phyloP scores from a whole-genome alignment of 1,284 basidiomycete species.

The Sphaerobolus stellatus region DNA sequence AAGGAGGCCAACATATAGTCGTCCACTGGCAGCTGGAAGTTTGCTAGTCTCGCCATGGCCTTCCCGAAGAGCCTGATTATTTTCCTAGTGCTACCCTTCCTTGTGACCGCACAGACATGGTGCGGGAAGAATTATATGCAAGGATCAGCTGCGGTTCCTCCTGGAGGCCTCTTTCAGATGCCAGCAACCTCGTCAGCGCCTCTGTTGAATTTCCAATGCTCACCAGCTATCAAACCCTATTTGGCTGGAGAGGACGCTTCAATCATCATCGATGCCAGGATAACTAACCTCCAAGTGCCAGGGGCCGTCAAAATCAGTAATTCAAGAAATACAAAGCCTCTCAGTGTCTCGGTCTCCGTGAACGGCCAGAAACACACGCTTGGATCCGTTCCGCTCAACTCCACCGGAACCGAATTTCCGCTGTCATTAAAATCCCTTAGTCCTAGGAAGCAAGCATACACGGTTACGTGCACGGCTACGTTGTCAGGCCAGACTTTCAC shows the following conservation, averaged over 20 bases:
- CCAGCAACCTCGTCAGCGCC: slow-evolving; percentile 47
- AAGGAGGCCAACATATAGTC: too few species aligned
- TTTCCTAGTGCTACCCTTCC: background rate
- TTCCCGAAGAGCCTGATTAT: background rate
- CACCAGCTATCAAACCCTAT: slow-evolving; percentile 67
- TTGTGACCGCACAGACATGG: slow-evolving; percentile 33
- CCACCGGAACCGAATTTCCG: slow-evolving; percentile 47
- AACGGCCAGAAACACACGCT: slow-evolving; percentile 41
- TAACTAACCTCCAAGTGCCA: slow-evolving; percentile 49
- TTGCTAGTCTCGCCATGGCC: background rate
- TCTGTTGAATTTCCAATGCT: slow-evolving; percentile 67
- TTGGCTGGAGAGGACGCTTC: slow-evolving; percentile 49
- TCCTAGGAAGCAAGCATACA: slow-evolving; percentile 47
- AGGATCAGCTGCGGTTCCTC: slow-evolving; percentile 48
- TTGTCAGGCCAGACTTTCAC: slow-evolving; percentile 44
- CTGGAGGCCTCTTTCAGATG: slow-evolving; percentile 59
- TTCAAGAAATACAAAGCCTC: slow-evolving; percentile 7
- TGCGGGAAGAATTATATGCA: slow-evolving; percentile 67
- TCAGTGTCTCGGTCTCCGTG: slow-evolving; percentile 44
- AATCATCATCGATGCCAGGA: slow-evolving; percentile 58
- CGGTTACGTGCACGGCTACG: slow-evolving; percentile 52
- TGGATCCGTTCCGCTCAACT: slow-evolving; percentile 52
- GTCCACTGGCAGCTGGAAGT: background rate
- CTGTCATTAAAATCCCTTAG: slow-evolving; percentile 48
- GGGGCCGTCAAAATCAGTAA: slow-evolving; percentile 46